Base-by-base conservation (phyloP, 106 monocot genomes). In the Xerophyta viscosa region DNA sequence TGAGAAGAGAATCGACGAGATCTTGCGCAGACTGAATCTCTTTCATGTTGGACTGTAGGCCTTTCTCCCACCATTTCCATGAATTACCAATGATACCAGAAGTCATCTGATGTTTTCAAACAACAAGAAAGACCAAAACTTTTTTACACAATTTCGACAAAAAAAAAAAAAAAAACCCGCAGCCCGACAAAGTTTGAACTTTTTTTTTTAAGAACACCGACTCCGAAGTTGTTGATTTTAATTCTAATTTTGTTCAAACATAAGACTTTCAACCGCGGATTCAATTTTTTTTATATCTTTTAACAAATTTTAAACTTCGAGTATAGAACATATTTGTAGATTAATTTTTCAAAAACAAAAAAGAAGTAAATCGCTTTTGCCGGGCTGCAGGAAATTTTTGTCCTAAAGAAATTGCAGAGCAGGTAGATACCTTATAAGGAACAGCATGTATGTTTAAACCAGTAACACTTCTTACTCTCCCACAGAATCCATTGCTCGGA, bases 61-160 rank as follows among this genome's bases (percentile, higher is more conserved):
- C 78, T 52, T 88, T 84, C 66, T 82, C 78, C 94, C 94, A 96
- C 94, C 94, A 96, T 44, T 58, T 88, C 73, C 46, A 56, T 33
- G 71, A 52, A 52, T 81, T 88, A 7, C 66, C 65, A 56, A 96
- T 44, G 8, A 39, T 39, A 12, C 39, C 24, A 8, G 31, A 73
- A 75, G 4, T 46, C 81, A 67, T 88, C 84, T 94, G 73, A 26
- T 68, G 20, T 45, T 52, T 26, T 19, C 20, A 11, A 65, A 50
- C 26, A 41, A 62, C 29, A 18, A 50, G 31, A 8, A 39, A 21
- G 17, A 54, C 18, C 19, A 36, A 54, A 54, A 2, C 36, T 39
- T 39, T 15, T 3, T 2, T 2, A 39, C n/a, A n/a, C n/a, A n/a
- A n/a, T n/a, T n/a, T n/a, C n/a, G n/a, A n/a, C n/a, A n/a, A 39